Conservation (phyloP, 176 grass and related monocot species). For the Eragrostis curvula region DNA sequence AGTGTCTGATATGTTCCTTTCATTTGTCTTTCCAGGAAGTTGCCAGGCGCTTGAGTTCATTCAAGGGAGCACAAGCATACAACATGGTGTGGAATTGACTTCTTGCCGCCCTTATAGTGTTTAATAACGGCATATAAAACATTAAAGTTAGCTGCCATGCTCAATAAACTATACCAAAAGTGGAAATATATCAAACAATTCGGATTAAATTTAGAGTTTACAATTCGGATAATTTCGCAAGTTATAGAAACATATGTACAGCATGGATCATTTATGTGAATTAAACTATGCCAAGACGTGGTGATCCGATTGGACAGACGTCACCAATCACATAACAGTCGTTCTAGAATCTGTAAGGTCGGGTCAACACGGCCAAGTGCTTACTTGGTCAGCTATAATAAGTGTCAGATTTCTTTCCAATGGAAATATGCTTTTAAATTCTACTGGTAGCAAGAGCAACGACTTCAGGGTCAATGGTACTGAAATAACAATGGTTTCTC, state of each 20-base stretch:
- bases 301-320: background rate
- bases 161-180: background rate
- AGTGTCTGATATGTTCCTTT: background rate
- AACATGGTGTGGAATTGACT: background rate
- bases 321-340: background rate
- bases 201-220: background rate
- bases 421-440: constrained; percentile 4
- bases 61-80: background rate
- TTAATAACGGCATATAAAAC: constrained; percentile 24
- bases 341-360: background rate
- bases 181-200: background rate
- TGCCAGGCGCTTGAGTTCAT: constrained; percentile 9
- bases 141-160: background rate
- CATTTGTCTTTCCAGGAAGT: constrained; percentile 41
- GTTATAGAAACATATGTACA: background rate
- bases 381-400: no score
- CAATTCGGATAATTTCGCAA: no score
- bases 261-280: constrained; percentile 9
- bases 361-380: background rate
- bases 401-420: background rate
- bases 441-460: constrained; percentile 8
- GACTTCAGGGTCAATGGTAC: constrained; percentile 48
- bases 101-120: background rate
- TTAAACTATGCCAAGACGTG: background rate
- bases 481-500: constrained; percentile 2